These are phyloP conservation scores for Botrytis fabae DNA, from an alignment of 2,329 filamentous ascomycete species.

Conservation along the genomic window DNA sequence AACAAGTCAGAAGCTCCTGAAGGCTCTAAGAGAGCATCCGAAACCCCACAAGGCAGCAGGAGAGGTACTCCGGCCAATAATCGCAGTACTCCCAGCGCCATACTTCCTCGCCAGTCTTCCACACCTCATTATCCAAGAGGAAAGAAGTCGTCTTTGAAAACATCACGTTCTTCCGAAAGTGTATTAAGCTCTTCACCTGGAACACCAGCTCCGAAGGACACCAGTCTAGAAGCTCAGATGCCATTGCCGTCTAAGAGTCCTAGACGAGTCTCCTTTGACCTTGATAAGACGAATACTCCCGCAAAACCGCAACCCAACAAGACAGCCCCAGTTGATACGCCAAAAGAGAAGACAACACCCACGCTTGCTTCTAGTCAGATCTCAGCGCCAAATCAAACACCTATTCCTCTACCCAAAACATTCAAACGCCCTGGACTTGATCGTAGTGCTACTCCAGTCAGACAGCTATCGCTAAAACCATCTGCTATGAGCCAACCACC, in stretches of 20 bases:
- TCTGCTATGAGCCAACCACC: slow-evolving; percentile 16
- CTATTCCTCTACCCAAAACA: slow-evolving; percentile 18
- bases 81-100: slow-evolving; percentile 22
- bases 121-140: slow-evolving; percentile 35
- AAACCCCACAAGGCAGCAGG: slow-evolving; percentile 7
- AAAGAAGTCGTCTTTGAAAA: slow-evolving; percentile 34
- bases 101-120: slow-evolving; percentile 31
- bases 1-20: slow-evolving; percentile 2
- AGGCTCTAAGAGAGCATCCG: not conserved
- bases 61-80: slow-evolving; percentile 23
- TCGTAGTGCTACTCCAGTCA: slow-evolving; percentile 8
- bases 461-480: slow-evolving; percentile 5
- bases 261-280: slow-evolving; percentile 30
- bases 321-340: not conserved
- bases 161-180: slow-evolving; percentile 29
- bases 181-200: slow-evolving; percentile 32
- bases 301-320: slow-evolving; percentile 13
- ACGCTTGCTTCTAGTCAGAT: slow-evolving; percentile 1
- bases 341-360: not conserved
- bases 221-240: slow-evolving; percentile 32
- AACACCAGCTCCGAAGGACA: slow-evolving; percentile 24
- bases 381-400: slow-evolving; percentile 13
- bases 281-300: slow-evolving; percentile 25
- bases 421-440: slow-evolving; percentile 20
- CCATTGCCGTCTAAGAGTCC: slow-evolving; percentile 28